Base-by-base conservation (phyloP, 495 filamentous ascomycete species). In the Lichina pygmaea region DNA sequence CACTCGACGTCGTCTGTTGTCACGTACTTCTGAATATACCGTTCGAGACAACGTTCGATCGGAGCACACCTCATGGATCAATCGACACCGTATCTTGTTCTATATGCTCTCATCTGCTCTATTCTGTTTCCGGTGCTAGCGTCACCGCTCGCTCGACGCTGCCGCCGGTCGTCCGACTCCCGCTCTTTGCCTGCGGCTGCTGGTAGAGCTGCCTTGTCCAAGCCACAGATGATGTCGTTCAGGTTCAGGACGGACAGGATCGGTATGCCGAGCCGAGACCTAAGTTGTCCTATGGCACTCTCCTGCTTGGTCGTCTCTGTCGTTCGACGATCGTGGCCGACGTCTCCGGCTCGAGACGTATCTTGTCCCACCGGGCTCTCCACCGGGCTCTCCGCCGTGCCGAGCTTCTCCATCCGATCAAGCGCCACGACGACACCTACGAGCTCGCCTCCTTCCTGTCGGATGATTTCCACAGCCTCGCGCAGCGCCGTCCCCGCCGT, bases 401-500 rank as follows among this genome's bases (percentile, higher is more conserved):
- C 67, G 42, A 84, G 70, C 53, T 75, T 81, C 71, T 95, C 89
- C 66, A 78, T 70, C 39, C 89, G 72, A 60, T 95, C 86, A 47
- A 95, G 63, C 17, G 85, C 75, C 17, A 97, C 75, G 31, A 94
- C 67, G 43, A 97, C 77, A 37, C 86, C 89, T 7, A 75, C 75
- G 12, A 94, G 31, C 68, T 15, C 64, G 70, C 0, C 89, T 7
- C 89, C 89, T 52, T 89, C 73, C 52, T 67, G 67, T 45, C 71
- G 60, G 50, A 93, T 86, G 53, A 91, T 83, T 34, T 67, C 71
- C 44, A 95, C 79, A 9, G 86, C 79, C 61, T 93, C 84, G 42
- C 86, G 71, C 59, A 93, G 80, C 31, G 86, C 89, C 6, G 84
- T 94, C 24, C 89, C 89, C 4, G 83, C 86, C 0, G 83, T 93